Conservation (phyloP, 148 eudicot species). For the Chenopodium formosanum region DNA sequence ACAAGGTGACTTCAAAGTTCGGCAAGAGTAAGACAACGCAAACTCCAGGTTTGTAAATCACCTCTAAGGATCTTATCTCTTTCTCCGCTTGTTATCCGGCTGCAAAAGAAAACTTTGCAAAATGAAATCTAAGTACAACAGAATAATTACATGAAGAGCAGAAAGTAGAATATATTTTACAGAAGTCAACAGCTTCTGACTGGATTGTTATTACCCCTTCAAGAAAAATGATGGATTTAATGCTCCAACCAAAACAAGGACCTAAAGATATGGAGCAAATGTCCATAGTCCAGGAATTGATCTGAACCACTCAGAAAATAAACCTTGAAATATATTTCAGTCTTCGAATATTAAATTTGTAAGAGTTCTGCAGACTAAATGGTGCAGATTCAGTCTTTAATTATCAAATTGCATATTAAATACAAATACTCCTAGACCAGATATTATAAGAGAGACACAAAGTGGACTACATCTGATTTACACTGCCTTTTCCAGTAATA, state of each 20-base stretch:
- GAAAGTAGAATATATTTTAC: neutral
- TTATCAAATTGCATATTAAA: neutral
- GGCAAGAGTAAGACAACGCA: slow-evolving; percentile 15
- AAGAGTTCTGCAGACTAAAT: neutral
- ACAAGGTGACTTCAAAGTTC: slow-evolving; percentile 25
- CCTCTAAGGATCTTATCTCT: slow-evolving; percentile 25
- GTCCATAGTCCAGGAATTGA: neutral
- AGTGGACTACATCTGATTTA: neutral
- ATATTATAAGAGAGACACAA: neutral
- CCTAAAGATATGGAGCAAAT: neutral
- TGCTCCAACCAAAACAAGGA: neutral
- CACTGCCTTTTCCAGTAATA: neutral
- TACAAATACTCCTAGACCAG: neutral
- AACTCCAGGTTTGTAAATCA: slow-evolving; percentile 9
- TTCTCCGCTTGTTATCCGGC: slow-evolving; percentile 43
- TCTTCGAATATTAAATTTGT: neutral
- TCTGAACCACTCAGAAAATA: neutral
- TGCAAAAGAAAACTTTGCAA: slow-evolving; percentile 16
- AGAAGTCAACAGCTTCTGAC: neutral
- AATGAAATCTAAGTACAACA: neutral
- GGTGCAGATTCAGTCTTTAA: neutral
- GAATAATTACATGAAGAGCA: neutral
- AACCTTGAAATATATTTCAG: neutral
- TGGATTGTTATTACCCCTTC: neutral
- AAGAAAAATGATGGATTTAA: neutral